These are phyloP conservation scores for Pascua guehoae DNA, from an alignment of 1,284 basidiomycete species.

Conservation along the genomic window DNA sequence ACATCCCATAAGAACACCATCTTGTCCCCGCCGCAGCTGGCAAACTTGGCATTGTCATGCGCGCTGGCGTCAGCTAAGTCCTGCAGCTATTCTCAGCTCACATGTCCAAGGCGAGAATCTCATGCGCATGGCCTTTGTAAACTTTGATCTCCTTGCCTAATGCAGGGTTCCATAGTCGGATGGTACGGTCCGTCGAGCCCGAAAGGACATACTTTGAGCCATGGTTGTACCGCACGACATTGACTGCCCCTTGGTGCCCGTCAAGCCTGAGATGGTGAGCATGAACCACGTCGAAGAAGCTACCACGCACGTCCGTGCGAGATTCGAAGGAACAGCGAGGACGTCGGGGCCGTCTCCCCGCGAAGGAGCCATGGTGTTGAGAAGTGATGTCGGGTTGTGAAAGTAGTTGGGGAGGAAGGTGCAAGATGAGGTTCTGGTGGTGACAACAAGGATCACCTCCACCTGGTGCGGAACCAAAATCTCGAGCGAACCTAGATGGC, in stretches of 20 bases:
- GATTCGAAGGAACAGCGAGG: conserved; percentile 23
- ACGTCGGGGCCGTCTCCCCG: conserved; percentile 12
- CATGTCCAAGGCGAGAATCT: conserved; percentile 86
- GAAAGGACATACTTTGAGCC: conserved; percentile 83
- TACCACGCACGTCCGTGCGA: conserved; percentile 26
- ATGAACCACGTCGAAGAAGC: no score
- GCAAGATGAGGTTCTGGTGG: no score
- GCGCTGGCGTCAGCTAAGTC: conserved; percentile 55
- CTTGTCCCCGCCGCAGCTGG: conserved; percentile 88
- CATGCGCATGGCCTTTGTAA: conserved; percentile 88
- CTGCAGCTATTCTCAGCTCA: conserved; percentile 52
- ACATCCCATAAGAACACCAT: conserved; percentile 96
- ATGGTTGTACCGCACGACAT: conserved; percentile 79
- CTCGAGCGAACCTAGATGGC: no score
- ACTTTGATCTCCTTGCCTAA: conserved; percentile 81
- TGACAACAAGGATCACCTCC: no score
- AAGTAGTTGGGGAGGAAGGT: no score
- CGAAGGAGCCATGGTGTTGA: conserved; percentile 16
- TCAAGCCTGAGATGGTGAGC: conserved; percentile 30
- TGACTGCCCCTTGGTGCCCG: conserved; percentile 71
- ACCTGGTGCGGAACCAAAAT: no score
- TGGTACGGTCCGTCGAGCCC: conserved; percentile 83
- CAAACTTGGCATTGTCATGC: conserved; percentile 89
- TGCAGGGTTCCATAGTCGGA: conserved; percentile 86
- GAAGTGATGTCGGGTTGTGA: no score